Percentiles rank a stretch among this genome's conserved stretches.
Conservation (phyloP, 768 basidiomycete genomes). For the Boletus speciosus region DNA sequence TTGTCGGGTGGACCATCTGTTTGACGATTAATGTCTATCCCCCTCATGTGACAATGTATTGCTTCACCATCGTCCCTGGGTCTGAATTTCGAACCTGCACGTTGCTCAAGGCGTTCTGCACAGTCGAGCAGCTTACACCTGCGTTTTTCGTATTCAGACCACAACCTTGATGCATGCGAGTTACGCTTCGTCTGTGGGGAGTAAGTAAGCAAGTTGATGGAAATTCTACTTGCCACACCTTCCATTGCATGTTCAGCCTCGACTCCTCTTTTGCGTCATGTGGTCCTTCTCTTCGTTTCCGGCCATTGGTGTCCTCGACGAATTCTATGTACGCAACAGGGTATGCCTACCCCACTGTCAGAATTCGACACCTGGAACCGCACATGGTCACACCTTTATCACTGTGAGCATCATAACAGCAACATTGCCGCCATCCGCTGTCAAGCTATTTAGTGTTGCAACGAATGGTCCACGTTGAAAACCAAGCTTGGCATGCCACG, state of each 20-base stretch:
- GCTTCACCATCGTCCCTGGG: constrained; percentile 41
- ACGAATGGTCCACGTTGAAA: constrained; percentile 65
- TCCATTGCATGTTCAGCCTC: constrained; percentile 60
- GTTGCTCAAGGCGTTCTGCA: constrained; percentile 60
- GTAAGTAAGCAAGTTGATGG: constrained; percentile 1
- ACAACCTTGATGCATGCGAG: constrained; percentile 54
- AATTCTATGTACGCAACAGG: constrained; percentile 82
- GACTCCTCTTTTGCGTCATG: constrained; percentile 69
- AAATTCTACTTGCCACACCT: constrained; percentile 41
- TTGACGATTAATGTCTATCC: neutral
- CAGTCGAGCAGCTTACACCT: constrained; percentile 52
- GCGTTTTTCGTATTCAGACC: constrained; percentile 54
- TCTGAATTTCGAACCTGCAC: constrained; percentile 46
- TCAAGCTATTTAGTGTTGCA: constrained; percentile 74
- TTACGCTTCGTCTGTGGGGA: constrained; percentile 52
- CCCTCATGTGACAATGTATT: neutral
- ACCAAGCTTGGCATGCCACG: constrained; percentile 88
- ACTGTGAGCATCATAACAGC: constrained; percentile 73
- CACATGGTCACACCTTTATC: constrained; percentile 46
- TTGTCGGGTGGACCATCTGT: constrained; percentile 38
- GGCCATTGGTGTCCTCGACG: constrained; percentile 45
- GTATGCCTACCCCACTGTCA: constrained; percentile 44
- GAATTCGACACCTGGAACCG: neutral
- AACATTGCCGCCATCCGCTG: constrained; percentile 76
- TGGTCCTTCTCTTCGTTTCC: constrained; percentile 54